phyloP scores from a whole-genome alignment of 176 grass and related monocot genomes.

The Carex parvula region DNA sequence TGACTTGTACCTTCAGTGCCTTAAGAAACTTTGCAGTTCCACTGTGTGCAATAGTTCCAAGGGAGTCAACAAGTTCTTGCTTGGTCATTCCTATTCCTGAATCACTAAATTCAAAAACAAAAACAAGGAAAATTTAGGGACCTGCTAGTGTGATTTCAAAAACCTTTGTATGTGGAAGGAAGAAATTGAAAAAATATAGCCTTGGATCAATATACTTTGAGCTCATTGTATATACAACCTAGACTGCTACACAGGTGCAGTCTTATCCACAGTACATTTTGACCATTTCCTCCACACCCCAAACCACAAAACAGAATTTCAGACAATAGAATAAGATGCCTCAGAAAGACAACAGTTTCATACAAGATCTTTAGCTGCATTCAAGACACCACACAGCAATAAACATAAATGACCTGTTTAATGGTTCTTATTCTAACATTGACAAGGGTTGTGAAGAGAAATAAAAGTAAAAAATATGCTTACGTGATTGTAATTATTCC shows the following conservation, averaged over 20 bases:
- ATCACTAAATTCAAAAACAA: constrained; percentile 54
- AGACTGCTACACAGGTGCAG: not conserved
- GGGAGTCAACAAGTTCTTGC: constrained; percentile 87
- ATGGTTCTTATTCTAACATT: not conserved
- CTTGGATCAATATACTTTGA: not conserved
- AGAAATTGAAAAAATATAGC: not conserved
- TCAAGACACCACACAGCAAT: not conserved
- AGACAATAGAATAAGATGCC: not conserved
- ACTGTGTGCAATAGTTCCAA: constrained; percentile 95
- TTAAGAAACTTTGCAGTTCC: constrained; percentile 96
- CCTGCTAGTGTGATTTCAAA: not conserved
- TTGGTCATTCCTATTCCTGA: constrained; percentile 94
- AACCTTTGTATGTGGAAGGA: not conserved
- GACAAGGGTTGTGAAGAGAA: not conserved
- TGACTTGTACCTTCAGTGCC: constrained; percentile 65
- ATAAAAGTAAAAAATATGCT: constrained; percentile 7
- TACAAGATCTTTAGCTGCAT: not conserved
- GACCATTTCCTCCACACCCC: not conserved
- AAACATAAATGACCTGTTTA: not conserved
- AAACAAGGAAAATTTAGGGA: not conserved
- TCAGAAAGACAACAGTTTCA: not conserved
- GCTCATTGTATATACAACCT: not conserved
- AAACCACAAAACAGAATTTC: not conserved
- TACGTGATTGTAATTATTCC: constrained; percentile 90
- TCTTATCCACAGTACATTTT: not conserved